These are phyloP conservation scores for Euphorbia peplus DNA, from an alignment of 345 rosid genomes.

Conservation along the genomic window DNA sequence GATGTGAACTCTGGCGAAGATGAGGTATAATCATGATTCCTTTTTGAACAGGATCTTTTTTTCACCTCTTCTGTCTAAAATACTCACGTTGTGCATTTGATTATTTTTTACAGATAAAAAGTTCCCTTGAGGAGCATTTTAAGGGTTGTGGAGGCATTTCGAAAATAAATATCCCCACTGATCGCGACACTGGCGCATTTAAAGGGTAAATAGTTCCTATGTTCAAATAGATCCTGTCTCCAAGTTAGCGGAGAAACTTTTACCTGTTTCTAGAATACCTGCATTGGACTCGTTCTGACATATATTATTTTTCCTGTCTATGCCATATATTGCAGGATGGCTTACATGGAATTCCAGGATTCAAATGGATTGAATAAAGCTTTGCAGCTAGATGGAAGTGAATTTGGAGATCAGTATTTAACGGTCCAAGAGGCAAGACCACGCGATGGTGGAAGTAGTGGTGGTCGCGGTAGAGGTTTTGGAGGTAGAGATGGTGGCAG, in stretches of 20 bases:
- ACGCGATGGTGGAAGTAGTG: constrained; percentile 45
- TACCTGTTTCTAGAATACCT: no score
- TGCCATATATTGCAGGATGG: constrained; percentile 62
- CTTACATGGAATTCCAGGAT: constrained; percentile 64
- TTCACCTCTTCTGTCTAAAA: neutral
- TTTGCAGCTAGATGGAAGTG: constrained; percentile 51
- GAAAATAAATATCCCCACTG: constrained; percentile 58
- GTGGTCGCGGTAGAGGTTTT: constrained; percentile 39
- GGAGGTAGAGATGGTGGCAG: constrained; percentile 25
- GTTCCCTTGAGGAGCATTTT: constrained; percentile 53
- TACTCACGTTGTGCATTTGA: neutral
- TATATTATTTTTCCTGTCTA: no score
- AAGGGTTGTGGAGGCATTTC: constrained; percentile 65
- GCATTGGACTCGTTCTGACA: no score
- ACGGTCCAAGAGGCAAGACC: constrained; percentile 74
- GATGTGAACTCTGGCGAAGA: constrained; percentile 49
- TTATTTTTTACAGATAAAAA: constrained; percentile 43
- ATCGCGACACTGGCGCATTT: constrained; percentile 56
- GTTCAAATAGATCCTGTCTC: neutral
- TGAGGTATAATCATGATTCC: constrained; percentile 37
- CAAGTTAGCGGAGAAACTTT: neutral
- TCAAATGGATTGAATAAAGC: constrained; percentile 49
- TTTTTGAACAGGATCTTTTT: neutral
- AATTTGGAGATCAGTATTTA: constrained; percentile 42
- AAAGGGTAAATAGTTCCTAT: constrained; percentile 61